phyloP scores from a whole-genome alignment of 1,284 basidiomycete genomes.

The Marasmius fiardii region DNA sequence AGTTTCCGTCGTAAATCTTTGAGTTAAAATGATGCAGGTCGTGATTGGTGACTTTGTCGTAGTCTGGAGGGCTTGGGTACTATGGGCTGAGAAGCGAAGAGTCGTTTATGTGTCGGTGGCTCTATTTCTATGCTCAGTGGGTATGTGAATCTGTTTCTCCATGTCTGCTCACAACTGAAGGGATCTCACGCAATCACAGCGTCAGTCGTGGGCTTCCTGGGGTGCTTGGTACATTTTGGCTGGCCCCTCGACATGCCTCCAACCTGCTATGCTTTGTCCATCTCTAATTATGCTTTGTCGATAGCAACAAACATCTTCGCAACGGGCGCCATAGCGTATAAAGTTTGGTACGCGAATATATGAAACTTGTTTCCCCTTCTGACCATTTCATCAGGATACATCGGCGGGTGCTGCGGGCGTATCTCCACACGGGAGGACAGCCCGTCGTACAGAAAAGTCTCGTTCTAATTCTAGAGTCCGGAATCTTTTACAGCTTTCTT shows the following conservation, averaged over 20 bases:
- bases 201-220: background rate
- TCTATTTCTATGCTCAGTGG: background rate
- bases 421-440: background rate
- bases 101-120: background rate
- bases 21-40: background rate
- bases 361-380: too few species aligned
- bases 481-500: background rate
- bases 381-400: background rate
- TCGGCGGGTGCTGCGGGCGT: background rate
- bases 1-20: background rate
- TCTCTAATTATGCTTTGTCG: background rate
- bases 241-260: background rate
- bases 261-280: background rate
- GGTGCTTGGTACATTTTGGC: background rate
- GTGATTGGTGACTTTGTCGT: background rate
- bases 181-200: background rate
- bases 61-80: background rate
- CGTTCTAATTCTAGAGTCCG: background rate
- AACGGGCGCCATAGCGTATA: background rate
- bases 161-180: background rate
- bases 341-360: background rate
- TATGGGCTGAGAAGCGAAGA: background rate
- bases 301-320: background rate
- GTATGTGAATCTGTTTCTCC: background rate
- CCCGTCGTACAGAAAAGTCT: background rate